Percentiles rank a stretch among this genome's conserved stretches.
phyloP scores from a whole-genome alignment of 805 yeast genomes.

The Metschnikowia cubensis region DNA sequence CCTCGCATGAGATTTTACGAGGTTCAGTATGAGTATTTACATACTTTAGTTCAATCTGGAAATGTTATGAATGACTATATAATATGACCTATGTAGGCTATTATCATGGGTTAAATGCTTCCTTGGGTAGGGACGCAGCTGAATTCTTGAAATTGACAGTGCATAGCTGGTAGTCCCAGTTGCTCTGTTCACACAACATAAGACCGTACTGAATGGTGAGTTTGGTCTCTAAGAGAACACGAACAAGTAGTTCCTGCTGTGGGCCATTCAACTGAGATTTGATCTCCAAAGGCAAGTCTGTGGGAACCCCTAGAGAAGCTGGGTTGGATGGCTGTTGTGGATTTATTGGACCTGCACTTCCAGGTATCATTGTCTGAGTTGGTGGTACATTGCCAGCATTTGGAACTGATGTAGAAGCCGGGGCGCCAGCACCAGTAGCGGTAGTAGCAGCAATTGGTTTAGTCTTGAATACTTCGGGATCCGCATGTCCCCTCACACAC shows the following conservation, averaged over 20 bases:
- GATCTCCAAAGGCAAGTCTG: slow-evolving; percentile 55
- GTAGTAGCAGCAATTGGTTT: slow-evolving; percentile 10
- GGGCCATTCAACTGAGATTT: slow-evolving; percentile 45
- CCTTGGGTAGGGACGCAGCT: slow-evolving; percentile 44
- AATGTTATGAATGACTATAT: neutral
- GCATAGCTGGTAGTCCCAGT: slow-evolving; percentile 74
- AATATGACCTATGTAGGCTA: neutral
- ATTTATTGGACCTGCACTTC: neutral
- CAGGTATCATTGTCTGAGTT: slow-evolving; percentile 7
- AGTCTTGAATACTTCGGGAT: slow-evolving; percentile 14
- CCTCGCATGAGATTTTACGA: neutral
- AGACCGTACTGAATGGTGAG: slow-evolving; percentile 74
- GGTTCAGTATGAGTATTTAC: neutral
- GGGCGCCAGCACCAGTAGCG: neutral
- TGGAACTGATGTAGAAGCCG: slow-evolving; percentile 16
- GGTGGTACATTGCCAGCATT: neutral
- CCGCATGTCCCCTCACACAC: slow-evolving; percentile 38
- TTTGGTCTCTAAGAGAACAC: slow-evolving; percentile 66
- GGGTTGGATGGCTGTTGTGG: slow-evolving; percentile 8
- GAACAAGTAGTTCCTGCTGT: slow-evolving; percentile 63
- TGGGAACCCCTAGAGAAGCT: slow-evolving; percentile 16
- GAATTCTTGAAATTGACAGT: slow-evolving; percentile 67
- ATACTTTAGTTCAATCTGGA: neutral
- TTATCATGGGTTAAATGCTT: slow-evolving; percentile 26
- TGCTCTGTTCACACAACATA: slow-evolving; percentile 83